phyloP scores from a whole-genome alignment of 768 basidiomycete genomes.

The Termitomyces sp. region DNA sequence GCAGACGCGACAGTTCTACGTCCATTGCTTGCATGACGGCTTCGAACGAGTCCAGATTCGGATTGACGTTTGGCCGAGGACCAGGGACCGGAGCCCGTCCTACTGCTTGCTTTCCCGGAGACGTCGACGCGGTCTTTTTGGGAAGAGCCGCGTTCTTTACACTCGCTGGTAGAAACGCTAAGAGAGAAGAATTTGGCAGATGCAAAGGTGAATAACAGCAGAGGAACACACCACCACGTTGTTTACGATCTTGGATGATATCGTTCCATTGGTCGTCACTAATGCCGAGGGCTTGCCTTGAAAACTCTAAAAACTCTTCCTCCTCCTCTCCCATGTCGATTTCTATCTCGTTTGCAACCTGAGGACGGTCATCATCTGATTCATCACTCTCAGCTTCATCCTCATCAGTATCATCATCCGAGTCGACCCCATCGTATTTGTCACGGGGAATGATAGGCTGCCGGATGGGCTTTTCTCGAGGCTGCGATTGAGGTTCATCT shows the following conservation, averaged over 20 bases:
- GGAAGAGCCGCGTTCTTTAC: slow-evolving; percentile 17
- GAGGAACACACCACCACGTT: slow-evolving; percentile 68
- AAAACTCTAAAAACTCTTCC: slow-evolving; percentile 94
- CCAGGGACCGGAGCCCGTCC: slow-evolving; percentile 21
- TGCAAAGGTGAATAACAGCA: not conserved
- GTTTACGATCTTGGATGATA: slow-evolving; percentile 76
- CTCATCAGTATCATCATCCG: slow-evolving; percentile 81
- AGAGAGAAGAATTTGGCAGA: slow-evolving; percentile 7
- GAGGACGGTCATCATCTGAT: slow-evolving; percentile 77
- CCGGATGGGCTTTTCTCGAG: slow-evolving; percentile 47
- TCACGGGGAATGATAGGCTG: slow-evolving; percentile 78
- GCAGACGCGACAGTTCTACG: slow-evolving; percentile 57
- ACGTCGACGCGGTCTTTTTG: slow-evolving; percentile 3
- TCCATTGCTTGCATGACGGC: slow-evolving; percentile 97
- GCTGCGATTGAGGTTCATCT: slow-evolving; percentile 11
- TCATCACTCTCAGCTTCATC: slow-evolving; percentile 44
- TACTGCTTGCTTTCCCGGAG: not conserved
- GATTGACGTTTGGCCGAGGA: slow-evolving; percentile 45
- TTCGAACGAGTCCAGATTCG: slow-evolving; percentile 87
- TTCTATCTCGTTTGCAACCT: slow-evolving; percentile 79
- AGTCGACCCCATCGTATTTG: slow-evolving; percentile 88
- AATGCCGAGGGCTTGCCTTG: slow-evolving; percentile 87
- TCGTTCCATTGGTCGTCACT: slow-evolving; percentile 82
- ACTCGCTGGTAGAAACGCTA: slow-evolving; percentile 58
- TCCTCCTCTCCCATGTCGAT: slow-evolving; percentile 91